A percentile compares a stretch with the other conserved stretches of the same genome.
Evolutionary conservation across 2,329 filamentous ascomycete genomes (phyloP).

Genomic region (Zalaria obscura): DNA sequence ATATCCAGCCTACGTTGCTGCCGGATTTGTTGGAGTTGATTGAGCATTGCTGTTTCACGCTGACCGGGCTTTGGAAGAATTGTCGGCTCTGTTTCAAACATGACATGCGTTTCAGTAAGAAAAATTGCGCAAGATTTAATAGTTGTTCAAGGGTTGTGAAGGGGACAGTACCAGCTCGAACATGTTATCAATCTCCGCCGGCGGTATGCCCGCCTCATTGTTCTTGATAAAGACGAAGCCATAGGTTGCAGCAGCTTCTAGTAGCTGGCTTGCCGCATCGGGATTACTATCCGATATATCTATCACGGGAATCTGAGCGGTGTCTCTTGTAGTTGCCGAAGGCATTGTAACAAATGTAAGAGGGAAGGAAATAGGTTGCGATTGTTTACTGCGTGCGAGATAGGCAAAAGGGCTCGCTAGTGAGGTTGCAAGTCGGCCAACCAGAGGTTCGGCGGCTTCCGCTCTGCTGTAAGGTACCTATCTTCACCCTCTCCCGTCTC

Average conservation of each 20-base stretch:
- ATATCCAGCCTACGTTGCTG: slow-evolving; percentile 78
- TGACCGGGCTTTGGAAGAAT: slow-evolving; percentile 56
- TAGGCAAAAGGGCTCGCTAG: no score
- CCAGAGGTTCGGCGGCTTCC: no score
- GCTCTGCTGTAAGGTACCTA: no score
- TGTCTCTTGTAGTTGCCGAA: background rate
- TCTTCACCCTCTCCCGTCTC: no score
- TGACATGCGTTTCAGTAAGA: background rate
- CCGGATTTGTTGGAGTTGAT: slow-evolving; percentile 48
- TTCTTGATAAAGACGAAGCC: slow-evolving; percentile 87
- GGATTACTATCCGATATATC: slow-evolving; percentile 52
- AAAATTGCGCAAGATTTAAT: background rate
- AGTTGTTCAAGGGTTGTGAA: no score
- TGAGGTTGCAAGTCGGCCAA: no score
- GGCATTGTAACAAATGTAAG: background rate
- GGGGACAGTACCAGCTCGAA: slow-evolving; percentile 52
- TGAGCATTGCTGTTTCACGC: slow-evolving; percentile 60
- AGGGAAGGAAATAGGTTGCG: no score
- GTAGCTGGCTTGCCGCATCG: slow-evolving; percentile 52
- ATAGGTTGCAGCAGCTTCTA: slow-evolving; percentile 66
- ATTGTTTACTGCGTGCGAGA: no score
- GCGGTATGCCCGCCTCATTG: slow-evolving; percentile 47
- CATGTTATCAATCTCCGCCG: slow-evolving; percentile 50
- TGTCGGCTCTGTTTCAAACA: slow-evolving; percentile 16
- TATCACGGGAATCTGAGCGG: slow-evolving; percentile 56